A percentile compares a stretch with the other conserved stretches of the same genome.
These are phyloP conservation scores for Diutina siamensis DNA, from an alignment of 1,139 yeast species.

Conservation along the genomic window DNA sequence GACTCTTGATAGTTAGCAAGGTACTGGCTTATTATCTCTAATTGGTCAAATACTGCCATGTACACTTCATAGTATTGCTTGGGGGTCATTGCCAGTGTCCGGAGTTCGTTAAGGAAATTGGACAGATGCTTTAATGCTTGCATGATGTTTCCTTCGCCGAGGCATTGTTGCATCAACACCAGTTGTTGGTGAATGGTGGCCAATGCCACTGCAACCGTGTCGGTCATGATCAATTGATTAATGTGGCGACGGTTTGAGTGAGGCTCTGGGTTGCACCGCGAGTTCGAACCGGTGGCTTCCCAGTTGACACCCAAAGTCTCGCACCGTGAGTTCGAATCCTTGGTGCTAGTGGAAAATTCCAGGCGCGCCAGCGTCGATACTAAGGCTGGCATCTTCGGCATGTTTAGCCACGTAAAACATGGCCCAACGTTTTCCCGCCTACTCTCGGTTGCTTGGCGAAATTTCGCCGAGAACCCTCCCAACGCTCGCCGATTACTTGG, in stretches of 20 bases:
- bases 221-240: neutral
- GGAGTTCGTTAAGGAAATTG: slow-evolving; percentile 66
- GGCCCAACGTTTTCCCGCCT: no score
- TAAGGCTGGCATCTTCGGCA: no score
- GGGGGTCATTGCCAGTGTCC: slow-evolving; percentile 70
- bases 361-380: no score
- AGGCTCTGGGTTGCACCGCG: no score
- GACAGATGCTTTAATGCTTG: slow-evolving; percentile 87
- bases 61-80: slow-evolving; percentile 91
- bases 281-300: no score
- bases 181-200: slow-evolving; percentile 60
- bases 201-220: slow-evolving; percentile 13
- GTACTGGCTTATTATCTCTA: slow-evolving; percentile 56
- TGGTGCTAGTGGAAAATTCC: no score
- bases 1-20: slow-evolving; percentile 48
- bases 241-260: neutral
- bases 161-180: slow-evolving; percentile 62
- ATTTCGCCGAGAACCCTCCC: neutral
- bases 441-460: no score
- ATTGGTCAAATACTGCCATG: slow-evolving; percentile 73
- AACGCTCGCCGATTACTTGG: neutral
- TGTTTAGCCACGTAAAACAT: no score
- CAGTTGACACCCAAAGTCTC: no score
- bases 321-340: no score
- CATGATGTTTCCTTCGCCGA: slow-evolving; percentile 62